These are phyloP conservation scores for Melanogaster broomeanus DNA, from an alignment of 768 basidiomycete species.

Conservation along the genomic window DNA sequence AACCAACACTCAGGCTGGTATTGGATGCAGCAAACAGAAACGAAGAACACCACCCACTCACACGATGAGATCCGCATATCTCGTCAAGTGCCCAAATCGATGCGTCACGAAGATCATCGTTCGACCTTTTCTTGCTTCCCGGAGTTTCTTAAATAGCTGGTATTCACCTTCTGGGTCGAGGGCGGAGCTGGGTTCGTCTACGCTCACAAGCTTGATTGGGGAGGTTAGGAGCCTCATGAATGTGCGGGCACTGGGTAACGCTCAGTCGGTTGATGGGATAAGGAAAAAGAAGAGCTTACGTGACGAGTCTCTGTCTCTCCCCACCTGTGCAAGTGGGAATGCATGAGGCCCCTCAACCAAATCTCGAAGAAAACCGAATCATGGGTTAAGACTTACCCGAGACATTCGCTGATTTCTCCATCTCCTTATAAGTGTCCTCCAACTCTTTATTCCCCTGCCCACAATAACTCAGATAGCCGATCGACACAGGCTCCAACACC, in stretches of 20 bases:
- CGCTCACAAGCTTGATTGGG: constrained; percentile 30
- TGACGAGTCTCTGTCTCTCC: constrained; percentile 33
- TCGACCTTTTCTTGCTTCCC: constrained; percentile 28
- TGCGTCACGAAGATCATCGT: constrained; percentile 45
- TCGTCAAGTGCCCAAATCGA: constrained; percentile 40
- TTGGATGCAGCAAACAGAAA: neutral
- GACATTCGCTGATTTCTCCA: constrained; percentile 20
- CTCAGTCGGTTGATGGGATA: neutral
- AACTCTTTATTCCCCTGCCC: constrained; percentile 14
- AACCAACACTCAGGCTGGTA: neutral
- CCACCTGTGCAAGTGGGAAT: constrained; percentile 20
- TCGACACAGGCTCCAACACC: constrained; percentile 34
- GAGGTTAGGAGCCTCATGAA: constrained; percentile 41
- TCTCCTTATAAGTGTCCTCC: constrained; percentile 15
- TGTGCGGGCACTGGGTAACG: constrained; percentile 32
- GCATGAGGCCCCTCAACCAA: neutral
- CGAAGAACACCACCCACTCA: constrained; percentile 15
- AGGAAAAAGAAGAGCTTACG: constrained; percentile 9
- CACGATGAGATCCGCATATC: constrained; percentile 39
- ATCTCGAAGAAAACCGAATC: neutral
- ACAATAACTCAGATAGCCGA: constrained; percentile 29
- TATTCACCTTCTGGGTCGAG: constrained; percentile 39
- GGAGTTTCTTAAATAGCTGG: constrained; percentile 31
- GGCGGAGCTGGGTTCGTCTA: constrained; percentile 42
- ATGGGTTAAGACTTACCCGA: constrained; percentile 20